These are phyloP conservation scores for Xylaria bambusicola DNA, from an alignment of 495 filamentous ascomycete species.

Conservation along the genomic window DNA sequence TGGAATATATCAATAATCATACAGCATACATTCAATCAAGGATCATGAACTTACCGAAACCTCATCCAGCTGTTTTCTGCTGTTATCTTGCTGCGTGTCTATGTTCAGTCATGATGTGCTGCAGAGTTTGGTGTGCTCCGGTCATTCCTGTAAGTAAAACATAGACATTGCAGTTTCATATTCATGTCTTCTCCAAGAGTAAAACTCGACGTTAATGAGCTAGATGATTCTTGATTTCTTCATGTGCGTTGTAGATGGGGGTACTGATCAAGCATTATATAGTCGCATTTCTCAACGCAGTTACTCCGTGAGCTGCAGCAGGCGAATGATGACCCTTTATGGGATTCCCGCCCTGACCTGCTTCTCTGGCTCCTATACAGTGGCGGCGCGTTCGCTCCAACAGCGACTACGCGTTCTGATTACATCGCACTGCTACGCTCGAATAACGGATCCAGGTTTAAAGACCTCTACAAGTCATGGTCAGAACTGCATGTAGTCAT, in stretches of 20 bases:
- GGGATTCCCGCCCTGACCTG: conserved; percentile 33
- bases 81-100: conserved; percentile 40
- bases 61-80: conserved; percentile 27
- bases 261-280: conserved; percentile 21
- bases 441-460: conserved; percentile 17
- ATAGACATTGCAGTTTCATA: neutral
- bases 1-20: conserved; percentile 41
- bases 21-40: conserved; percentile 41
- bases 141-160: conserved; percentile 22
- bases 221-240: too few relatives aligned
- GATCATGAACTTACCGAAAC: conserved; percentile 26
- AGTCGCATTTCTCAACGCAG: conserved; percentile 39
- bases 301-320: conserved; percentile 35
- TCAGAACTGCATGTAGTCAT: conserved; percentile 30
- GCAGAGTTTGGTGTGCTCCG: conserved; percentile 38
- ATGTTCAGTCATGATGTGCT: conserved; percentile 39
- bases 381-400: conserved; percentile 42
- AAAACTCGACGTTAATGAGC: neutral
- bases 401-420: conserved; percentile 30
- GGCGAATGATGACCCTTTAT: conserved; percentile 26
- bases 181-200: neutral
- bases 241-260: neutral
- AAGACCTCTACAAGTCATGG: conserved; percentile 28
- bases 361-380: conserved; percentile 42
- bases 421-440: conserved; percentile 33